Evolutionary conservation across 179 eudicot genomes (phyloP).

Genomic region (Beta macrorhiza): DNA sequence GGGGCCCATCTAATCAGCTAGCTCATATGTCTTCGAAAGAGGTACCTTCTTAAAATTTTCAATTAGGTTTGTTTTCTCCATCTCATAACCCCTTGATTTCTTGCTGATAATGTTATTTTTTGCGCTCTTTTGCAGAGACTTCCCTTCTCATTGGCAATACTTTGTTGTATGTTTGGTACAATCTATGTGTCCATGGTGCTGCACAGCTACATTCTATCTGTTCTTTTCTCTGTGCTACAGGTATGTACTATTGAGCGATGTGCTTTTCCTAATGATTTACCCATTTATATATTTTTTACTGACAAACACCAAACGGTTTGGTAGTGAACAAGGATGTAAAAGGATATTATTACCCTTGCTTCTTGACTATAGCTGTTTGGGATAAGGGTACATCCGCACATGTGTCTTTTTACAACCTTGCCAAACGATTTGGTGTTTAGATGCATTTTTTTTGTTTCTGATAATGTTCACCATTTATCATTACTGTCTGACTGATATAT

Average conservation of each 20-base stretch:
- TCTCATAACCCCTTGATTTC: constrained; percentile 7
- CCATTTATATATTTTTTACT: background rate
- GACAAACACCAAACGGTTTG: too few species aligned
- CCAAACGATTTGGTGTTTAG: background rate
- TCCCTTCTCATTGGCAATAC: constrained; percentile 85
- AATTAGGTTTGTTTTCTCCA: background rate
- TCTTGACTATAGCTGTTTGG: too few species aligned
- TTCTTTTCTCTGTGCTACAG: constrained; percentile 87
- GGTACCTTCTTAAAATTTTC: constrained; percentile 38
- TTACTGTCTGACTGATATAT: background rate
- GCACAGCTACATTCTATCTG: constrained; percentile 90
- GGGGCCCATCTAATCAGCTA: constrained; percentile 87
- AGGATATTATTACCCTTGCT: too few species aligned
- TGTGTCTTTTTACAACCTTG: too few species aligned
- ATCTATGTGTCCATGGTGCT: constrained; percentile 98
- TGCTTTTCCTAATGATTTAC: constrained; percentile 1
- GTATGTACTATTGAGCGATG: constrained; percentile 36
- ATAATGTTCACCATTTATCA: background rate
- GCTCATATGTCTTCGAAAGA: constrained; percentile 86
- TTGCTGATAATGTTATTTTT: background rate
- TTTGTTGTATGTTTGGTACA: constrained; percentile 87
- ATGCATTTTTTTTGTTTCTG: background rate
- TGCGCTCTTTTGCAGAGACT: constrained; percentile 62
- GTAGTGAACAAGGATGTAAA: too few species aligned
- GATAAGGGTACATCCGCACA: background rate